Conservation (phyloP, 208 protist genomes). For the Tritrichomonas musculus region DNA sequence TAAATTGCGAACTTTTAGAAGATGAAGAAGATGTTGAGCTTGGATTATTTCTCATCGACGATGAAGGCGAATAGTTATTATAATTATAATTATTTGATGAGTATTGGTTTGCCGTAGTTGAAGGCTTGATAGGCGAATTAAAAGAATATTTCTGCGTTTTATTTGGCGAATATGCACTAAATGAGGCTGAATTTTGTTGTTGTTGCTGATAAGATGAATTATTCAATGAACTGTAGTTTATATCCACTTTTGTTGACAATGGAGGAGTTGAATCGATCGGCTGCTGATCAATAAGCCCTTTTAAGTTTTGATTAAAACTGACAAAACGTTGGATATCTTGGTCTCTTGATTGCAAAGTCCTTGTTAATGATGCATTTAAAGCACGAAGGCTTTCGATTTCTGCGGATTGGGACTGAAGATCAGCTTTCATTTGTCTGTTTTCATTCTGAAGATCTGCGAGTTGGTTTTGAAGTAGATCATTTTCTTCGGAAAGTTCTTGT, state of each 20-base stretch:
- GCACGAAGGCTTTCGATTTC: neutral
- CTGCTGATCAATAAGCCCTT: neutral
- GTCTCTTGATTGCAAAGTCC: neutral
- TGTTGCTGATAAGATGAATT: neutral
- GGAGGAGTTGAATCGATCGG: neutral
- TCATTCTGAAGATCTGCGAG: too few relatives aligned
- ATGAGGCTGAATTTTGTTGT: neutral
- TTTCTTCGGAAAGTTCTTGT: neutral
- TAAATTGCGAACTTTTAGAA: constrained; percentile 10
- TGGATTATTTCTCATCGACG: too few relatives aligned
- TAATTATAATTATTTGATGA: too few relatives aligned
- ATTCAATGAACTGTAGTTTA: neutral
- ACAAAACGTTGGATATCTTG: neutral
- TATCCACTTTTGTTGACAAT: neutral
- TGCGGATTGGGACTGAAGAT: neutral
- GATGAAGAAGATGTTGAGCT: neutral
- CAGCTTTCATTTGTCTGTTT: neutral
- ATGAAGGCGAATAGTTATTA: too few relatives aligned
- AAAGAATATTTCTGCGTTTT: neutral
- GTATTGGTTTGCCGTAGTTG: too few relatives aligned
- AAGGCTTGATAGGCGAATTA: too few relatives aligned
- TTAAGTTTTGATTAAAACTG: neutral
- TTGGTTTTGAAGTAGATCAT: neutral
- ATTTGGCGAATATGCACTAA: neutral
- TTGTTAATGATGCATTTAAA: neutral